Evolutionary conservation across 2,329 filamentous ascomycete genomes (phyloP).

Genomic region (Penicillium hordei): DNA sequence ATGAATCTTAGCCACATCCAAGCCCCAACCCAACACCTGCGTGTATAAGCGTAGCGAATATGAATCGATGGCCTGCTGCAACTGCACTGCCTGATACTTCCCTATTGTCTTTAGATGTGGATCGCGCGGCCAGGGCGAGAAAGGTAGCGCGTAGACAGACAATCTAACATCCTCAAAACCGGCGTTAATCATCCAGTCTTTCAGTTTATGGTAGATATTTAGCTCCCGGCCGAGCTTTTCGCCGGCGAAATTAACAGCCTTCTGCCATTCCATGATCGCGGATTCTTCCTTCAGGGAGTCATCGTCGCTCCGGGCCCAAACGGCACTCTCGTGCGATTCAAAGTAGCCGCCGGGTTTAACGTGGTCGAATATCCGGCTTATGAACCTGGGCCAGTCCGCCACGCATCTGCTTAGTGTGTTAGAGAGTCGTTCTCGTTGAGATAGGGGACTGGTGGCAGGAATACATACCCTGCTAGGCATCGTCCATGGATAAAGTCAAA

Average conservation of each 20-base stretch:
- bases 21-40: conserved; percentile 1
- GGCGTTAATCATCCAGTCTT: conserved; percentile 29
- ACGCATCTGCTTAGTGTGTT: no score
- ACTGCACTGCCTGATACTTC: conserved; percentile 16
- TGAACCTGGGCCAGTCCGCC: no score
- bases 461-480: no score
- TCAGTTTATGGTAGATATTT: conserved; percentile 27
- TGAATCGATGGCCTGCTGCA: conserved; percentile 23
- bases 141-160: conserved; percentile 16
- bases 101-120: conserved; percentile 18
- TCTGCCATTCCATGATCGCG: no score
- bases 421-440: no score
- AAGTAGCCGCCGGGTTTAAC: no score
- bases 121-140: conserved; percentile 22
- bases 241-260: conserved; percentile 17
- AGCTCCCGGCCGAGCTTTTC: conserved; percentile 24
- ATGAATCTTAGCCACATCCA: conserved; percentile 18
- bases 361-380: no score
- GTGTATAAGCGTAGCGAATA: conserved; percentile 21
- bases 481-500: no score
- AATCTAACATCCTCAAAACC: conserved; percentile 18
- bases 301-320: no score
- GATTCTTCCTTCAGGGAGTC: no score
- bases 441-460: no score
- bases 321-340: no score